Conservation (phyloP, 495 filamentous ascomycete species). For the Aspergillus homomorphus region DNA sequence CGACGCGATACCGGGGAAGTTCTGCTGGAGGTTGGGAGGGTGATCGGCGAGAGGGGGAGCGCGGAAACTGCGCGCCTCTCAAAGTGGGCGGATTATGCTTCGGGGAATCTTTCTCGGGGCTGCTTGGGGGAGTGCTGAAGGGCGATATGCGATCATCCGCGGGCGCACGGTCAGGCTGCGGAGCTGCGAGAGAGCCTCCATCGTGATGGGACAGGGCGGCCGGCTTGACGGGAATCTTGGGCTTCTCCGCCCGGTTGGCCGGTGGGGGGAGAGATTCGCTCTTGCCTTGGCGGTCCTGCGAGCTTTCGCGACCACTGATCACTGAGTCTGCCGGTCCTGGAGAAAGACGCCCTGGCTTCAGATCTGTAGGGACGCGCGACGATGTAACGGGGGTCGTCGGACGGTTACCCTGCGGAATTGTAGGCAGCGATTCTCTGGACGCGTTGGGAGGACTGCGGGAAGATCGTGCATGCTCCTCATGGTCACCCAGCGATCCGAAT, state of each 20-base stretch:
- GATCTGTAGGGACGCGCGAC: conserved; percentile 49
- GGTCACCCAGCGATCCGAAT: conserved; percentile 17
- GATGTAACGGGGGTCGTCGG: conserved; percentile 48
- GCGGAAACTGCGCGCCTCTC: conserved; percentile 13
- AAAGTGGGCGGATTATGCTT: conserved; percentile 16
- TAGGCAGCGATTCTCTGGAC: conserved; percentile 29
- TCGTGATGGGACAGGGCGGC: conserved; percentile 33
- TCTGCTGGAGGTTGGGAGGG: conserved; percentile 17
- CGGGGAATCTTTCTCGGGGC: conserved; percentile 54
- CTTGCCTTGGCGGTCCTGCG: conserved; percentile 34
- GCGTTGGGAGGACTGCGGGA: conserved; percentile 28
- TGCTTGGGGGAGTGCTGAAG: conserved; percentile 86
- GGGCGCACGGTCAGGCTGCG: conserved; percentile 30
- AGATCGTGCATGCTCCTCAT: conserved; percentile 23
- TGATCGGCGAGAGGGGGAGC: conserved; percentile 18
- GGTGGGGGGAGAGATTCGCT: conserved; percentile 60
- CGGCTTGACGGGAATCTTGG: conserved; percentile 59
- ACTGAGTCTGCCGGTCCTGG: conserved; percentile 34
- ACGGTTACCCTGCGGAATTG: conserved; percentile 34
- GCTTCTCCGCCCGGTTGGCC: conserved; percentile 79
- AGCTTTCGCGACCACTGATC: conserved; percentile 22
- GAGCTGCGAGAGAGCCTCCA: conserved; percentile 28
- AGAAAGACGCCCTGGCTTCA: conserved; percentile 50
- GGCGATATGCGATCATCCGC: conserved; percentile 67
- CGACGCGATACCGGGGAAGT: conserved; percentile 26